Base-by-base conservation (phyloP, 352 stramenopile species). In the Pythium aristosporum region DNA sequence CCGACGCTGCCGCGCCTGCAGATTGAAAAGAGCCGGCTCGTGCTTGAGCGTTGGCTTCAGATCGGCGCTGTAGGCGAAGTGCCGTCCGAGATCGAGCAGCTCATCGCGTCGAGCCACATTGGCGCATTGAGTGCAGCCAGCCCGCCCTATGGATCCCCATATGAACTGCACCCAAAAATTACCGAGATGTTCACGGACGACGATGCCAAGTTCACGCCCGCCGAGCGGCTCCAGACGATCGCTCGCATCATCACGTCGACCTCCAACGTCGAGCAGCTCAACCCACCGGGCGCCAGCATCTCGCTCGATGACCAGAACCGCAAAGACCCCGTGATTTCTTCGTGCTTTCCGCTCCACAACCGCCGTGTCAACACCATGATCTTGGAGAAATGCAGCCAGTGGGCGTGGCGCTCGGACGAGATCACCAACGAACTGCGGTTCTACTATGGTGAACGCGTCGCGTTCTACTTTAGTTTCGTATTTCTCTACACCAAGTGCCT, bases 301-400 rank as follows among this genome's bases (percentile, higher is more conserved):
- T 85, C 79, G 8, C 79, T 94, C 39, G 86, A 93, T 61, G 84
- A 90, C 32, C 71, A 87, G n/a, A 90, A 89, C 60, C 69, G 64
- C 30, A 85, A 87, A 42, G 86, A 94, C 32, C 72, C 77, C 5
- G 84, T 93, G 44, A 92, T 94, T 39, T 74, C 69, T 46, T 79
- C 82, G 1, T 94, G 86, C 47, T 94, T 94, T 50, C 86, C 86
- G 28, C 72, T 94, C n/a, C 86, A 94, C 67, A 94, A 94, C 54
- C 83, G 84, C 7, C 78, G 85, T 6, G 83, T 92, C 13, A 90
- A 92, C 44, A 77, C 63, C 5, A 75, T 88, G 61, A 59, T 94
- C 10, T 67, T 93, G 30, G 62, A 74, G 34, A 94, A 94, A 51
- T 88, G 79, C 52, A 75, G 69, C 41, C 69, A 82, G 25, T 94